Percentiles rank a stretch among this genome's conserved stretches.
phyloP scores from a whole-genome alignment of 2,329 filamentous ascomycete genomes.

The Zymoseptoria ardabiliae region DNA sequence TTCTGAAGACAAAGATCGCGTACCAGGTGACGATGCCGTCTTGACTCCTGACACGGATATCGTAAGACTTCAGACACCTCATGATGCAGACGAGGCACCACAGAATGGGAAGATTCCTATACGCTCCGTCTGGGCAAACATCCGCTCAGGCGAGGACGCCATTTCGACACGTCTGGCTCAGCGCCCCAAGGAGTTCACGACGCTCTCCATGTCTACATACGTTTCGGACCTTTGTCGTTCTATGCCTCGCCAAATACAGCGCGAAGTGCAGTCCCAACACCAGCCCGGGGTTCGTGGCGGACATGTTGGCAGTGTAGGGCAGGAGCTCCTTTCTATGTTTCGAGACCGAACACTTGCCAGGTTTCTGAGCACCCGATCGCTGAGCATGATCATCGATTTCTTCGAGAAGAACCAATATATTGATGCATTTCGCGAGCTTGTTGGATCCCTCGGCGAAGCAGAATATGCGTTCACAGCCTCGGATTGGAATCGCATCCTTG shows the following conservation, averaged over 20 bases:
- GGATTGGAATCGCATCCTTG: constrained; percentile 21
- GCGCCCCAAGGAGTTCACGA: background rate
- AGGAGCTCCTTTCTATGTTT: constrained; percentile 14
- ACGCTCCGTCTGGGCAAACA: constrained; percentile 7
- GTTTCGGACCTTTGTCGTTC: background rate
- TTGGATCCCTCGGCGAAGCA: constrained; percentile 11
- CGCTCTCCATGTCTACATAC: background rate
- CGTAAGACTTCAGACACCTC: background rate
- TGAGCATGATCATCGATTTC: constrained; percentile 16
- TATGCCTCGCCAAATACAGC: background rate
- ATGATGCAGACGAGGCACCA: background rate
- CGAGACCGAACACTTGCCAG: constrained; percentile 1
- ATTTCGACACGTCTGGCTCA: background rate
- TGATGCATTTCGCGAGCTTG: constrained; percentile 13
- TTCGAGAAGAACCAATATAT: constrained; percentile 14
- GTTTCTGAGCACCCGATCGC: constrained; percentile 15
- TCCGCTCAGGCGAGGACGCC: background rate
- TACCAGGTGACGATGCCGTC: background rate
- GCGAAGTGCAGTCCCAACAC: background rate
- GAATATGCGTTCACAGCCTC: constrained; percentile 9
- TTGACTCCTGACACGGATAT: background rate
- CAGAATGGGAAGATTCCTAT: background rate
- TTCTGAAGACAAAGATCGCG: background rate
- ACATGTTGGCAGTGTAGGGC: constrained; percentile 12
- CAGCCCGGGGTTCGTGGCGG: background rate